These are phyloP conservation scores for Linaria vulgaris DNA, from an alignment of 257 asterid genomes.

Conservation along the genomic window DNA sequence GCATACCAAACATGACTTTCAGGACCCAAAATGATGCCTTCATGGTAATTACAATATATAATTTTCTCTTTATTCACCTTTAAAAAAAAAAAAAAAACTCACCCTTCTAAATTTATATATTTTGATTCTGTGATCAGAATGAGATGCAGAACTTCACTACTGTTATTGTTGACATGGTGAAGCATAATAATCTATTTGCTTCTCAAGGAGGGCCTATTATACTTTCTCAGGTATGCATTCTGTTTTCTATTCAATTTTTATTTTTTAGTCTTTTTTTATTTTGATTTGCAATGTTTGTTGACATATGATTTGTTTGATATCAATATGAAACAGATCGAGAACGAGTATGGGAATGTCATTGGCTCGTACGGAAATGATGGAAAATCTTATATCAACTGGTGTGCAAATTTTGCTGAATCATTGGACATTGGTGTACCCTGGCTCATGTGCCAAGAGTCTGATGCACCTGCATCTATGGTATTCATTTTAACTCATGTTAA, in stretches of 20 bases:
- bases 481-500: not conserved
- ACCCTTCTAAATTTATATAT: not conserved
- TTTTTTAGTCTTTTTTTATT: no score
- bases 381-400: conserved; percentile 28
- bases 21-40: conserved; percentile 38
- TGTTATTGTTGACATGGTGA: conserved; percentile 41
- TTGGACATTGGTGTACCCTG: conserved; percentile 44
- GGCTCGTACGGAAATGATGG: conserved; percentile 29
- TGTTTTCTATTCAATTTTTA: no score
- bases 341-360: conserved; percentile 44
- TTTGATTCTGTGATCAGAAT: conserved; percentile 17
- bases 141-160: conserved; percentile 45
- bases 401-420: conserved; percentile 40
- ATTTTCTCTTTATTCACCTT: not conserved
- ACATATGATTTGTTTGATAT: not conserved
- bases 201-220: conserved; percentile 51
- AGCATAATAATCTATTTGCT: conserved; percentile 40
- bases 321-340: conserved; percentile 37
- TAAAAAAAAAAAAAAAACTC: no score
- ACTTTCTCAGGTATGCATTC: conserved; percentile 51
- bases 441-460: conserved; percentile 49
- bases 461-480: conserved; percentile 44
- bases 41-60: conserved; percentile 28
- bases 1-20: conserved; percentile 30
- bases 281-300: not conserved